phyloP scores from a whole-genome alignment of 306 rosid species.

The Medicago lupulina region DNA sequence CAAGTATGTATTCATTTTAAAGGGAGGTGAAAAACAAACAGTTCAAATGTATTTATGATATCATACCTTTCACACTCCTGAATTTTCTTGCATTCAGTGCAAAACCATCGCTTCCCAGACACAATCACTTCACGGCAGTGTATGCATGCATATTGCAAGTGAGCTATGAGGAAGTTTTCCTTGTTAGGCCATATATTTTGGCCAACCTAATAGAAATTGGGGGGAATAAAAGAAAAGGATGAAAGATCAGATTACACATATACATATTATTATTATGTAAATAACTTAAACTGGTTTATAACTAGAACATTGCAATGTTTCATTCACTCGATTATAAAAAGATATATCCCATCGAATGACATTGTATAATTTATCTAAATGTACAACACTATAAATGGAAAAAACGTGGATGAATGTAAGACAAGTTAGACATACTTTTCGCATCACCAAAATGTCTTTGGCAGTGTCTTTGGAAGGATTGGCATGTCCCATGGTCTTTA shows the following conservation, averaged over 20 bases:
- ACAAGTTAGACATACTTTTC: constrained; percentile 45
- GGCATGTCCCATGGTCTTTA: constrained; percentile 61
- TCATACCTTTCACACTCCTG: constrained; percentile 71
- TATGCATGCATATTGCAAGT: constrained; percentile 60
- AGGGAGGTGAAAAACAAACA: background rate
- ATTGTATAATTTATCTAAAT: too few relatives aligned
- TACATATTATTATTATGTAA: constrained; percentile 9
- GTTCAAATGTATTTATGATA: background rate
- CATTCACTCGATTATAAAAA: background rate
- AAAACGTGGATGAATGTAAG: background rate
- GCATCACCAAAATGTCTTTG: constrained; percentile 66
- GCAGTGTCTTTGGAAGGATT: constrained; percentile 48
- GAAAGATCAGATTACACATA: constrained; percentile 34
- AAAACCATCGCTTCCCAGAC: constrained; percentile 65
- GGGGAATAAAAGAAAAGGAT: constrained; percentile 21
- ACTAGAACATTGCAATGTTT: background rate
- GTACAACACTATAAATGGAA: too few relatives aligned
- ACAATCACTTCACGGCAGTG: constrained; percentile 57
- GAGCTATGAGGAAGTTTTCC: constrained; percentile 67
- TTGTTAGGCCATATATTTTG: constrained; percentile 49
- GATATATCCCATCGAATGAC: too few relatives aligned
- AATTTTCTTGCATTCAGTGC: constrained; percentile 57
- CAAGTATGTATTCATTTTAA: background rate
- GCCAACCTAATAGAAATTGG: constrained; percentile 49
- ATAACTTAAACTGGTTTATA: constrained; percentile 3